Conservation (phyloP, 345 rosid species). For the Laguncularia racemosa region DNA sequence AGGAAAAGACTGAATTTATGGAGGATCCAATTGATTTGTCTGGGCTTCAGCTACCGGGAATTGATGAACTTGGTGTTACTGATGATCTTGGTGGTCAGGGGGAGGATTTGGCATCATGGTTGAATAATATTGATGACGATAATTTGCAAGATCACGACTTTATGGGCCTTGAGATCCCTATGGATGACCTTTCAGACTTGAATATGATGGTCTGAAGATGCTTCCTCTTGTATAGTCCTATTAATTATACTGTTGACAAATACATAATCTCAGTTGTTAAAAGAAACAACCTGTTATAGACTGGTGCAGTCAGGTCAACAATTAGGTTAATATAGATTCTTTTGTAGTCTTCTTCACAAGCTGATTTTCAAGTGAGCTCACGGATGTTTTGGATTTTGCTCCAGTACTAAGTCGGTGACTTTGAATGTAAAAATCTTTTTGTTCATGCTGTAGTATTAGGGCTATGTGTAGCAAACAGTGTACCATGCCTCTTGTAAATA, state of each 20-base stretch:
- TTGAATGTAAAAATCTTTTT: constrained; percentile 53
- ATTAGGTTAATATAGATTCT: constrained; percentile 68
- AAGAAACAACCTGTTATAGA: constrained; percentile 47
- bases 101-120: constrained; percentile 87
- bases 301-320: constrained; percentile 38
- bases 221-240: constrained; percentile 64
- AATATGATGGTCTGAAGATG: constrained; percentile 90
- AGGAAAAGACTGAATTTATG: constrained; percentile 43
- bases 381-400: constrained; percentile 35
- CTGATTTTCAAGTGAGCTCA: constrained; percentile 43
- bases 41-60: constrained; percentile 59
- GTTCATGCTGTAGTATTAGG: constrained; percentile 35
- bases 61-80: constrained; percentile 43
- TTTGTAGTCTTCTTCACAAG: constrained; percentile 40
- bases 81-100: constrained; percentile 52
- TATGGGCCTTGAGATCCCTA: constrained; percentile 96
- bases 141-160: constrained; percentile 82
- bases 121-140: constrained; percentile 80
- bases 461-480: constrained; percentile 46
- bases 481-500: constrained; percentile 74
- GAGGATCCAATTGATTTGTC: constrained; percentile 75
- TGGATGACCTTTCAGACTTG: constrained; percentile 96
- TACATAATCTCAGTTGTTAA: constrained; percentile 32
- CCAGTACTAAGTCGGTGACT: constrained; percentile 47
- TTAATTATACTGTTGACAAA: constrained; percentile 70